These are phyloP conservation scores for Russula sp. DNA, from an alignment of 768 basidiomycete species.

Conservation along the genomic window DNA sequence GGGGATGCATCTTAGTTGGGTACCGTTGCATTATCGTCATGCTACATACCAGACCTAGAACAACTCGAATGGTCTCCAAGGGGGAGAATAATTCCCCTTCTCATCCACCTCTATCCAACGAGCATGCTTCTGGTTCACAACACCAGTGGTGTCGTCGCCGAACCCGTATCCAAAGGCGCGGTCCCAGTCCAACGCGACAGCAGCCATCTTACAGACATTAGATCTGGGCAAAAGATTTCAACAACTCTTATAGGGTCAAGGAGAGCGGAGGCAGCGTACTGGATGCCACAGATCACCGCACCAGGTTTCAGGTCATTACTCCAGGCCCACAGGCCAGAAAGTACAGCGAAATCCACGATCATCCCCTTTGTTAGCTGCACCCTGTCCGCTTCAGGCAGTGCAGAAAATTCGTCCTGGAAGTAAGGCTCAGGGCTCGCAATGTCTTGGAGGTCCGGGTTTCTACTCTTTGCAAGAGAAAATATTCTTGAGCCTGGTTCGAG, in stretches of 20 bases:
- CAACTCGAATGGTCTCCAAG: slow-evolving; percentile 54
- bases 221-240: slow-evolving; percentile 38
- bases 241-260: not conserved
- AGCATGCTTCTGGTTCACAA: slow-evolving; percentile 40
- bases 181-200: slow-evolving; percentile 59
- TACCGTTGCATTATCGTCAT: not conserved
- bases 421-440: slow-evolving; percentile 52
- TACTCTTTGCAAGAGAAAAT: slow-evolving; percentile 44
- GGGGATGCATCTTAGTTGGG: not conserved
- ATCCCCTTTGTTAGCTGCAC: slow-evolving; percentile 53
- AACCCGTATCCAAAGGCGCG: slow-evolving; percentile 51
- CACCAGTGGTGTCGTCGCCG: slow-evolving; percentile 34
- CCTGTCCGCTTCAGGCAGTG: slow-evolving; percentile 37
- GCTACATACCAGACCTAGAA: slow-evolving; percentile 28
- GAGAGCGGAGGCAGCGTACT: slow-evolving; percentile 33
- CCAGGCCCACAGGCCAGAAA: slow-evolving; percentile 56
- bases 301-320: slow-evolving; percentile 41
- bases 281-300: slow-evolving; percentile 53
- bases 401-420: slow-evolving; percentile 46
- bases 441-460: slow-evolving; percentile 37
- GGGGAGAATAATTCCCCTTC: slow-evolving; percentile 47
- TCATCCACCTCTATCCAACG: slow-evolving; percentile 66
- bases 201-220: slow-evolving; percentile 52
- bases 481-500: slow-evolving; percentile 34
- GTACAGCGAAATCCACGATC: slow-evolving; percentile 61